phyloP scores from a whole-genome alignment of 192 early-diverging fungal genomes.

The Globomyces pollinis-pini region DNA sequence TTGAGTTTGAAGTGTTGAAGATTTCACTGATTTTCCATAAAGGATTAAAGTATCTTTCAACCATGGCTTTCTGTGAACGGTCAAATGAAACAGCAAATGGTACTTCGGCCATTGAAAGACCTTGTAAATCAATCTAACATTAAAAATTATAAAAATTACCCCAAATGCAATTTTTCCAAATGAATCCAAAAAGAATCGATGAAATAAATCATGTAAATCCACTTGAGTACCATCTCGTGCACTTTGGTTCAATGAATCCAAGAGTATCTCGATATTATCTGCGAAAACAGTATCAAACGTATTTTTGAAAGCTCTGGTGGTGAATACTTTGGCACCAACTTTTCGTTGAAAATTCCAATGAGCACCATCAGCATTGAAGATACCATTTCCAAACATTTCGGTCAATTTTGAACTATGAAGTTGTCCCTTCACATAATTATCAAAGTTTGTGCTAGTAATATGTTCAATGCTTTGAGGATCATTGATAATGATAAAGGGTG shows the following conservation, averaged over 20 bases:
- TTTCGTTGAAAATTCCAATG: conserved; percentile 57
- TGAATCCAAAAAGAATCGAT: conserved; percentile 27
- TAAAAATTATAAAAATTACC: background rate
- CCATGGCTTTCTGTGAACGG: conserved; percentile 9
- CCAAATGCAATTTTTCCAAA: conserved; percentile 31
- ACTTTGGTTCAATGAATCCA: conserved; percentile 10
- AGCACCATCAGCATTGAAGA: conserved; percentile 65
- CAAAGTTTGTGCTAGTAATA: conserved; percentile 29
- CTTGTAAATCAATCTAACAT: conserved; percentile 1
- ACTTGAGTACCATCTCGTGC: conserved; percentile 1
- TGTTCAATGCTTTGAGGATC: conserved; percentile 26
- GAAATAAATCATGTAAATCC: conserved; percentile 31
- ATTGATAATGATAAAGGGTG: conserved; percentile 6
- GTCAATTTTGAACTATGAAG: conserved; percentile 17
- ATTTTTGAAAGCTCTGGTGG: conserved; percentile 28
- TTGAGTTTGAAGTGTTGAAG: background rate
- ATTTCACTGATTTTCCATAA: conserved; percentile 15
- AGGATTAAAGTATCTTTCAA: conserved; percentile 15
- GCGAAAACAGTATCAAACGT: conserved; percentile 24
- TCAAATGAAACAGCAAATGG: conserved; percentile 30
- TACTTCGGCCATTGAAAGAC: background rate
- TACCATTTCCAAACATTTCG: conserved; percentile 57
- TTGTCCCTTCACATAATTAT: conserved; percentile 20
- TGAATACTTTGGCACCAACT: conserved; percentile 36
- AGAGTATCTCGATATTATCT: conserved; percentile 18